Conservation (phyloP, 176 grass and related monocot species). For the Triticum urartu region DNA sequence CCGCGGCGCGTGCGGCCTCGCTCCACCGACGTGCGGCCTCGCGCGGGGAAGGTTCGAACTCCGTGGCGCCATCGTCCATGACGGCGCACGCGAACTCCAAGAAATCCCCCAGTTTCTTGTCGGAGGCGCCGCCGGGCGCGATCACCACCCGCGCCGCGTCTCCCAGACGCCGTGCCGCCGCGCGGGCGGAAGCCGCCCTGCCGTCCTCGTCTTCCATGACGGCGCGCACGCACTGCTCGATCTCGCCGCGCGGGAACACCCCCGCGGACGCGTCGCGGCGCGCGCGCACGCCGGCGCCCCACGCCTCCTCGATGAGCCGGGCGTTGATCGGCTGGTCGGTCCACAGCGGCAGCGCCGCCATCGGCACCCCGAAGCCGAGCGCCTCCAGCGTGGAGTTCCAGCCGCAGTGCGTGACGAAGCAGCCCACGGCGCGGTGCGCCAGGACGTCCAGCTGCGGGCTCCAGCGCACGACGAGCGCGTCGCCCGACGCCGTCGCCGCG, state of each 20-base stretch:
- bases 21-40: not conserved
- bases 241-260: constrained; percentile 10
- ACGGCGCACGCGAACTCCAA: constrained; percentile 22
- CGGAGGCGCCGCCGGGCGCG: not conserved
- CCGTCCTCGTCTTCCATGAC: constrained; percentile 9
- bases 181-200: not conserved
- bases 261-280: not conserved
- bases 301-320: constrained; percentile 34
- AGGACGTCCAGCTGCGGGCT: constrained; percentile 65
- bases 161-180: not conserved
- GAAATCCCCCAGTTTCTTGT: constrained; percentile 28
- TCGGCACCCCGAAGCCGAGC: constrained; percentile 53
- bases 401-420: constrained; percentile 74
- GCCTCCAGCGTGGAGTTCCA: constrained; percentile 78
- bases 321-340: constrained; percentile 58
- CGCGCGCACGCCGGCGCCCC: constrained; percentile 35
- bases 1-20: not conserved
- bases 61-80: not conserved
- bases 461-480: constrained; percentile 52
- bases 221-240: constrained; percentile 21
- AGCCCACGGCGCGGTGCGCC: constrained; percentile 50
- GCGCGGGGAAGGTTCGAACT: not conserved
- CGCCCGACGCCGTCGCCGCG: constrained; percentile 10
- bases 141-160: not conserved
- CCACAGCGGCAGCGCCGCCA: constrained; percentile 43